Base-by-base conservation (phyloP, 2,329 filamentous ascomycete species). In the Fusarium clavum region DNA sequence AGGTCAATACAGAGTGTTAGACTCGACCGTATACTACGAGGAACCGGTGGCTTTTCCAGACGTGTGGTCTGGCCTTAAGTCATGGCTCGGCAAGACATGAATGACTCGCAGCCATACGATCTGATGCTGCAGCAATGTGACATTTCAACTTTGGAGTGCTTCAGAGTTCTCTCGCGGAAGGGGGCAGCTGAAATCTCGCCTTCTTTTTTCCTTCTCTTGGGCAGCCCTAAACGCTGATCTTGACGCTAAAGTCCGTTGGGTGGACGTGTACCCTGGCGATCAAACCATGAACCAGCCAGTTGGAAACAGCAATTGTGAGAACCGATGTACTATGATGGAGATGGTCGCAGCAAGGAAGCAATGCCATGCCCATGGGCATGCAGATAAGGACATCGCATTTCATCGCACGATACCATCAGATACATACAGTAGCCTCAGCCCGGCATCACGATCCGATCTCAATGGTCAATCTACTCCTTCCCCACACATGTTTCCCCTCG, bases 71-170 rank as follows among this genome's bases (percentile, higher is more conserved):
- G 32, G 43, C 59, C 56, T 43, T 27, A 22, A 52, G 45, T 44
- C 41, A 32, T 60, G 38, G 44, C 64, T 72, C 57, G 46, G 62
- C 69, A 61, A 64, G 66, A 61, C 34, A 60, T 61, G 57, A 57
- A 73, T 76, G 75, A 73, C 71, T 69, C 70, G 69, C 71, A 77
- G 75, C 61, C 68, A 57, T 57, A 64, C 61, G 66, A 74, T 72
- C 51, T 58, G 53, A 59, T 63, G 57, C 64, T 70, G 67, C 57
- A 71, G 67, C 56, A 57, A 70, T 67, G 53, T 69, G 67, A 70
- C 67, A 57, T 48, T 67, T 63, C 67, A 41, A 59, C 55, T 64
- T 45, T 49, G 44, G 57, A 44, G 48, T 57, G 38, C 52, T 54
- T 32, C n/a, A 58, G 20, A 65, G 34, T 55, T 38, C 24, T 62